Evolutionary conservation across 1,284 basidiomycete species (phyloP), one percentile per base, ranked within the genome.

Genomic region (Pyrrhoderma noxium): DNA sequence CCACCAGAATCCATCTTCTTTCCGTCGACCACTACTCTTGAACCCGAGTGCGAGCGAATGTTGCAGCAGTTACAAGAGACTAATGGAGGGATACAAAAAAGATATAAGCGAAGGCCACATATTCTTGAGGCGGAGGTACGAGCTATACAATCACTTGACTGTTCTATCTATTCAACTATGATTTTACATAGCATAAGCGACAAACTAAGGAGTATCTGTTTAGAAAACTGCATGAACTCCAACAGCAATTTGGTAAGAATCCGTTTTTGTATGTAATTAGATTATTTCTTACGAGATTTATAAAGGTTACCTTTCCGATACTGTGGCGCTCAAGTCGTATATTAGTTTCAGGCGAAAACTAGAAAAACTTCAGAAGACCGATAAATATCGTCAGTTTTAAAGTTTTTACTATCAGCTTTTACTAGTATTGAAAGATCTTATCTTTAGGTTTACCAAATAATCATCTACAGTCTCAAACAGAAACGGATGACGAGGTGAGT

Each of bases 291-390:
- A 37, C 38, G 3, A 51, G 7, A 13, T 45, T 46, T 25, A 3
- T 25, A 27, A 53, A 80, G 80, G 81, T n/a, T 84, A 73, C 59
- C 63, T 60, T 21, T 79, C 80, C 27, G 27, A 31, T 31, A 5
- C 11, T 11, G 27, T 5, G 11, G 5, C 27, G 11, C 11, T 31
- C 27, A 31, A 31, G 11, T 31, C 27, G 27, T 31, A 31, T 31
- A 31, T 31, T n/a, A 16, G 43, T 14, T 52, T 49, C 35, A 38
- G 46, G 4, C 21, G 31, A 3, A 47, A 47, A 14, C 14, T 56
- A 14, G 48, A 52, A 23, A 47, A 53, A 31, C 19, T 49, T 21
- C 37, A 31, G 21, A 43, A 44, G 31, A 23, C 7, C 13, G 49
- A 51, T 3, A 37, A 11, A 22, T 22, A 16, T 16, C 38, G 37